Conservation (phyloP, 1,284 basidiomycete species). For the Cryptococcus amylolentus region DNA sequence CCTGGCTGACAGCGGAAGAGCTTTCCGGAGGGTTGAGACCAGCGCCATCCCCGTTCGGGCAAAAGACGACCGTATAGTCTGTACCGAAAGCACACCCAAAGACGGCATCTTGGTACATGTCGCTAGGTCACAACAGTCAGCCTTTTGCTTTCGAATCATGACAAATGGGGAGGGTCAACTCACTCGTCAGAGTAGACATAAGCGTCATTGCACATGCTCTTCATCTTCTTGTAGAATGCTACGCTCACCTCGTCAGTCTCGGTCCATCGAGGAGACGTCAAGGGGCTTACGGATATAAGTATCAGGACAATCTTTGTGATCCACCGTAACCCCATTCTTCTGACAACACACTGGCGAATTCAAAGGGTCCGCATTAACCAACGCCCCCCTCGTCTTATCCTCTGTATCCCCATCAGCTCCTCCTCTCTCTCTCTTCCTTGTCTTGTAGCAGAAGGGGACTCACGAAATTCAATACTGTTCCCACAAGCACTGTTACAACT, state of each 20-base stretch:
- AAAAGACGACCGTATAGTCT: conserved; percentile 12
- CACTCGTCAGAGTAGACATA: conserved; percentile 13
- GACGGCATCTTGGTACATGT: conserved; percentile 8
- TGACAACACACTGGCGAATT: conserved; percentile 21
- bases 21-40: conserved; percentile 4
- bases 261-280: background rate
- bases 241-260: background rate
- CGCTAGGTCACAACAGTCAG: background rate
- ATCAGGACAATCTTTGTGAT: conserved; percentile 10
- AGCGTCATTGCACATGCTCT: conserved; percentile 8
- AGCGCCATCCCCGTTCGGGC: conserved; percentile 6
- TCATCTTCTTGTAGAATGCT: conserved; percentile 11
- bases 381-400: background rate
- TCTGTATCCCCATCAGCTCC: background rate
- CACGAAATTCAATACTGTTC: conserved; percentile 16
- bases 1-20: background rate
- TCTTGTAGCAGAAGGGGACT: conserved; percentile 1
- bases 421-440: too few relatives aligned
- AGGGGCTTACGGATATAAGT: conserved; percentile 19
- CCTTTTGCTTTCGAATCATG: background rate
- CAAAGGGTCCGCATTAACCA: conserved; percentile 11
- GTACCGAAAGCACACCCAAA: background rate
- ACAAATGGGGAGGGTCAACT: background rate
- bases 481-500: conserved; percentile 20
- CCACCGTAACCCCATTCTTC: conserved; percentile 2